Conservation (phyloP, 2,329 filamentous ascomycete genomes). For the Fusarium luffae region DNA sequence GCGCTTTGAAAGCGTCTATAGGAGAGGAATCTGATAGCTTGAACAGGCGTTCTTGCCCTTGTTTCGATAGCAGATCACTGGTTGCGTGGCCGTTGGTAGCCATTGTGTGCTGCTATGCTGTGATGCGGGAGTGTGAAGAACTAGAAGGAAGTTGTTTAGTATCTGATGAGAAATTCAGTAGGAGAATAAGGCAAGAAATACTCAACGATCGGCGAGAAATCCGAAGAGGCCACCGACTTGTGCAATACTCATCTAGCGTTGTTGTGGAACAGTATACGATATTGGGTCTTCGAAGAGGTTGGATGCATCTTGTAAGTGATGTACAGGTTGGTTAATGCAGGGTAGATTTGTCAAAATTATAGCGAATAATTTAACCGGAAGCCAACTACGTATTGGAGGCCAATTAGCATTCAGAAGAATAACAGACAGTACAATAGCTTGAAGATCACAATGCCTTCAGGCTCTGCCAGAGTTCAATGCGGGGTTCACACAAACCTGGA, state of each 20-base stretch:
- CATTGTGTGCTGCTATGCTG: slow-evolving; percentile 9
- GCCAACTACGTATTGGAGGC: background rate
- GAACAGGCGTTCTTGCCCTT: slow-evolving; percentile 39
- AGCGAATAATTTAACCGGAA: slow-evolving; percentile 20
- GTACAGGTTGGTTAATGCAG: background rate
- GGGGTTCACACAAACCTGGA: background rate
- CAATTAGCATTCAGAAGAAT: background rate
- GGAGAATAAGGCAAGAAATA: background rate
- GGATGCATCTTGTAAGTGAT: background rate
- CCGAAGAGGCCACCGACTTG: background rate
- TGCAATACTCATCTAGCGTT: background rate
- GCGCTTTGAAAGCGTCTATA: slow-evolving; percentile 56
- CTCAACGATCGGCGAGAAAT: slow-evolving; percentile 3
- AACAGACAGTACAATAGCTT: background rate
- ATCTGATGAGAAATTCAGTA: background rate
- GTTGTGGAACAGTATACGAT: background rate
- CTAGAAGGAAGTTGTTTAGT: background rate
- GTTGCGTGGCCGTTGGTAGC: background rate
- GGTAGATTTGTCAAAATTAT: background rate
- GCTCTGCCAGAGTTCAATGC: background rate
- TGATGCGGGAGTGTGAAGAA: background rate
- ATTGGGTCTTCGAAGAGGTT: background rate
- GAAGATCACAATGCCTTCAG: background rate
- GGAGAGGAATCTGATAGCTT: slow-evolving; percentile 48
- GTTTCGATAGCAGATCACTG: slow-evolving; percentile 5